A percentile compares a stretch with the other conserved stretches of the same genome.
Conservation (phyloP, 805 yeast species). For the Cyberlindnera samutprakarnensis region DNA sequence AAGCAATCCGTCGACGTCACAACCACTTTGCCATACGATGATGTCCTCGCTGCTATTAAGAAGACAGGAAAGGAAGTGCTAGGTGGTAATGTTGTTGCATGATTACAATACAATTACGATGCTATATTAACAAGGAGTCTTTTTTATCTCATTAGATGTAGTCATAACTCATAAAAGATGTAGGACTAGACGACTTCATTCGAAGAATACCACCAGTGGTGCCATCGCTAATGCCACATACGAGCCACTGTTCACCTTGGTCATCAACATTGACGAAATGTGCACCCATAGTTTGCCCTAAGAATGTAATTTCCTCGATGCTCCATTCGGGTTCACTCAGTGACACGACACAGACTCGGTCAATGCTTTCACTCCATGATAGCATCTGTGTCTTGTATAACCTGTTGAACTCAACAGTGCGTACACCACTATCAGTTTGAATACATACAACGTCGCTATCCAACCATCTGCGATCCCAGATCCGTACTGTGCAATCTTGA, state of each 20-base stretch:
- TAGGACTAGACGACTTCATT: slow-evolving; percentile 31
- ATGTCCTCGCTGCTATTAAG: slow-evolving; percentile 70
- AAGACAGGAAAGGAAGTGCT: slow-evolving; percentile 87
- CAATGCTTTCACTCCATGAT: slow-evolving; percentile 53
- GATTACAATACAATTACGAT: no score
- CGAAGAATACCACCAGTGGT: slow-evolving; percentile 51
- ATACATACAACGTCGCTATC: slow-evolving; percentile 3
- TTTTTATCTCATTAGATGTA: slow-evolving; percentile 10
- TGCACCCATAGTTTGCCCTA: slow-evolving; percentile 54
- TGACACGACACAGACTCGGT: slow-evolving; percentile 34
- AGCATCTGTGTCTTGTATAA: slow-evolving; percentile 45
- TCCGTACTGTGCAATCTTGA: slow-evolving; percentile 50
- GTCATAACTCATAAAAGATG: slow-evolving; percentile 34
- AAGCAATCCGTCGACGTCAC: slow-evolving; percentile 76
- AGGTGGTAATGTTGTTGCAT: slow-evolving; percentile 46
- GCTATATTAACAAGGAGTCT: no score
- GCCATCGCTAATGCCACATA: slow-evolving; percentile 48
- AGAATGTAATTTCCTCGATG: slow-evolving; percentile 32
- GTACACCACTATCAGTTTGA: slow-evolving; percentile 20
- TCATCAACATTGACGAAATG: slow-evolving; percentile 35
- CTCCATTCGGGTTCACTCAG: no score
- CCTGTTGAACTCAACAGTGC: slow-evolving; percentile 9
- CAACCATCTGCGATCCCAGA: slow-evolving; percentile 41
- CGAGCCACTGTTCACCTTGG: slow-evolving; percentile 37
- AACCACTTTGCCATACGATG: slow-evolving; percentile 60